These are phyloP conservation scores for Ramalina peruviana DNA, from an alignment of 495 filamentous ascomycete genomes.

Conservation along the genomic window DNA sequence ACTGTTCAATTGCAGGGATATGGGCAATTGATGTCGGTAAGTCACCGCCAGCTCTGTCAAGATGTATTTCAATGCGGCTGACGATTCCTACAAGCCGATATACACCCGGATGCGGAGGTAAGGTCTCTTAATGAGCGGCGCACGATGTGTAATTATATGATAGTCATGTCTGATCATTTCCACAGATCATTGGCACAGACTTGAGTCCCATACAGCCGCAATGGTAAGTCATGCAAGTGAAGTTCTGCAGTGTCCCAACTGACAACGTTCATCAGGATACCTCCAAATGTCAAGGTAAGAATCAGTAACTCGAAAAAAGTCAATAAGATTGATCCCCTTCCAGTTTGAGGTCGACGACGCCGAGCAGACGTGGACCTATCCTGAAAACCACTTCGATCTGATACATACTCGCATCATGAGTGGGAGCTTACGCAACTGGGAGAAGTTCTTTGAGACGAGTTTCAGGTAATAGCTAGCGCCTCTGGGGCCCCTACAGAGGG, in stretches of 20 bases:
- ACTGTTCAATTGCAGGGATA: conserved; percentile 11
- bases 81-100: conserved; percentile 8
- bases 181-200: conserved; percentile 29
- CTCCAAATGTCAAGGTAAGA: conserved; percentile 34
- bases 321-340: too few relatives aligned
- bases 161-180: too few relatives aligned
- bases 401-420: conserved; percentile 36
- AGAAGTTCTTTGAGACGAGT: conserved; percentile 20
- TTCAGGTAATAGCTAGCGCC: conserved; percentile 10
- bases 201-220: conserved; percentile 34
- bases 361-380: conserved; percentile 31
- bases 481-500: conserved; percentile 7
- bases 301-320: too few relatives aligned
- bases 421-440: conserved; percentile 38
- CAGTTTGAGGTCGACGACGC: conserved; percentile 48
- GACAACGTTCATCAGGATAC: conserved; percentile 20
- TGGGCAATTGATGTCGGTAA: conserved; percentile 45
- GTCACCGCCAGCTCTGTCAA: too few relatives aligned
- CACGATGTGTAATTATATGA: too few relatives aligned
- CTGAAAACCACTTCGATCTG: conserved; percentile 33
- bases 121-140: too few relatives aligned
- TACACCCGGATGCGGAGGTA: conserved; percentile 15
- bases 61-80: too few relatives aligned
- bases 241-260: too few relatives aligned
- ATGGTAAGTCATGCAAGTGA: background rate